phyloP scores from a whole-genome alignment of 768 basidiomycete genomes.

The Lactifluus hygrophoroides region DNA sequence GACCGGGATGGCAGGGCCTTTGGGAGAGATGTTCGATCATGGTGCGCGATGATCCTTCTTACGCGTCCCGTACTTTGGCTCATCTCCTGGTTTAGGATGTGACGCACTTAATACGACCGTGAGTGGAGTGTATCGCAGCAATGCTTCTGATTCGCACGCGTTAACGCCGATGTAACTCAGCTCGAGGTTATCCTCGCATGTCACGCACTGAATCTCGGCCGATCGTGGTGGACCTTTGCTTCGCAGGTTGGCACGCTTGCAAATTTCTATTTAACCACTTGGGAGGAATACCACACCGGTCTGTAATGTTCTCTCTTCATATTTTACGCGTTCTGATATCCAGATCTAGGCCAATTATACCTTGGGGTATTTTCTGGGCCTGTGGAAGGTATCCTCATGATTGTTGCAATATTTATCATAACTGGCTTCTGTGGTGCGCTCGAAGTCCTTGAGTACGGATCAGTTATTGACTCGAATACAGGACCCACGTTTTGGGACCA shows the following conservation, averaged over 20 bases:
- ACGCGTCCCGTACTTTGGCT: background rate
- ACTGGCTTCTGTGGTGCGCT: slow-evolving; percentile 65
- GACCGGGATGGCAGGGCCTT: slow-evolving; percentile 94
- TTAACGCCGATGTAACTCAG: slow-evolving; percentile 51
- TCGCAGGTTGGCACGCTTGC: slow-evolving; percentile 64
- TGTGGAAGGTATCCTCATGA: slow-evolving; percentile 90
- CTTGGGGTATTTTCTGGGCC: slow-evolving; percentile 93
- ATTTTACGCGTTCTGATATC: background rate
- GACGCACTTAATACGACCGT: slow-evolving; percentile 96
- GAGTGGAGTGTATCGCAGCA: background rate
- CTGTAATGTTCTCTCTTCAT: slow-evolving; percentile 14
- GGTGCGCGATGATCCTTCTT: slow-evolving; percentile 39
- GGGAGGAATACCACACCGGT: slow-evolving; percentile 87
- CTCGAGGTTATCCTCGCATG: slow-evolving; percentile 79
- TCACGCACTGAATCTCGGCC: slow-evolving; percentile 81
- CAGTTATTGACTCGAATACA: slow-evolving; percentile 23
- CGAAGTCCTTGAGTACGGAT: background rate
- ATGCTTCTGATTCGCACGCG: background rate
- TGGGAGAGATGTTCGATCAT: slow-evolving; percentile 98
- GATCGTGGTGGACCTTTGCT: slow-evolving; percentile 96
- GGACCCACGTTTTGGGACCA: slow-evolving; percentile 80
- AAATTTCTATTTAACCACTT: slow-evolving; percentile 68
- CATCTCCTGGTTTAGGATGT: slow-evolving; percentile 43
- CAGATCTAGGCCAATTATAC: slow-evolving; percentile 63
- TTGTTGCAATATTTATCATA: slow-evolving; percentile 65